These are phyloP conservation scores for Amaranthus palmeri DNA, from an alignment of 148 eudicot species.

Conservation along the genomic window DNA sequence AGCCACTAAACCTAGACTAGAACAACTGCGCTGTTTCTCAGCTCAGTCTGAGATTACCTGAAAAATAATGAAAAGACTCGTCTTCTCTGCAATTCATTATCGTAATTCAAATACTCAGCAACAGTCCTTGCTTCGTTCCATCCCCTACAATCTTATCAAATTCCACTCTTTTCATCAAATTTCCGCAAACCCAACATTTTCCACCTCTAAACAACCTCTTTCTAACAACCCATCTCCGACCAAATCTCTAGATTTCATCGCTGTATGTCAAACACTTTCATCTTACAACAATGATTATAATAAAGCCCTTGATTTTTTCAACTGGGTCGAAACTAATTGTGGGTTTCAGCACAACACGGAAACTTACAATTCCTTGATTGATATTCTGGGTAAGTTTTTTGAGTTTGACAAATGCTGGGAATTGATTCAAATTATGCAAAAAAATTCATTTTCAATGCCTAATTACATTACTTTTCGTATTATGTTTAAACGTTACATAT, in stretches of 20 bases:
- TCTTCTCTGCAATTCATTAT: conserved; percentile 4
- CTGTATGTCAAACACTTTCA: conserved; percentile 63
- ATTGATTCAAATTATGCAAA: conserved; percentile 48
- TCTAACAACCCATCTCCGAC: conserved; percentile 16
- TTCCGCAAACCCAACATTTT: background rate
- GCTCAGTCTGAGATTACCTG: background rate
- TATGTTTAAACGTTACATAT: conserved; percentile 69
- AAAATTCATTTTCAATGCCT: conserved; percentile 36
- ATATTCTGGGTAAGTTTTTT: conserved; percentile 84
- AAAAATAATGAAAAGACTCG: conserved; percentile 22
- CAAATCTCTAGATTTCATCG: conserved; percentile 36
- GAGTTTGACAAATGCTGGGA: conserved; percentile 77
- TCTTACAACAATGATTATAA: conserved; percentile 72
- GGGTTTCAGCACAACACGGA: conserved; percentile 68
- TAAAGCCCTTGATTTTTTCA: conserved; percentile 70
- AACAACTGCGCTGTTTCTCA: no score
- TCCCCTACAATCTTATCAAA: conserved; percentile 6
- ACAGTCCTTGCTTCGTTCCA: background rate
- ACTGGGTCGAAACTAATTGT: conserved; percentile 49
- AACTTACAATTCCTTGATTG: conserved; percentile 70
- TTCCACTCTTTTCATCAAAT: conserved; percentile 20
- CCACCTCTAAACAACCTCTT: conserved; percentile 3
- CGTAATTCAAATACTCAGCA: conserved; percentile 14
- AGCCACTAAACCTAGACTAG: no score
- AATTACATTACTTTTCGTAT: conserved; percentile 63